A percentile compares a stretch with the other conserved stretches of the same genome.
Conservation (phyloP, 163 green algal genomes). For the Chlamydomonas reinhardtii region DNA sequence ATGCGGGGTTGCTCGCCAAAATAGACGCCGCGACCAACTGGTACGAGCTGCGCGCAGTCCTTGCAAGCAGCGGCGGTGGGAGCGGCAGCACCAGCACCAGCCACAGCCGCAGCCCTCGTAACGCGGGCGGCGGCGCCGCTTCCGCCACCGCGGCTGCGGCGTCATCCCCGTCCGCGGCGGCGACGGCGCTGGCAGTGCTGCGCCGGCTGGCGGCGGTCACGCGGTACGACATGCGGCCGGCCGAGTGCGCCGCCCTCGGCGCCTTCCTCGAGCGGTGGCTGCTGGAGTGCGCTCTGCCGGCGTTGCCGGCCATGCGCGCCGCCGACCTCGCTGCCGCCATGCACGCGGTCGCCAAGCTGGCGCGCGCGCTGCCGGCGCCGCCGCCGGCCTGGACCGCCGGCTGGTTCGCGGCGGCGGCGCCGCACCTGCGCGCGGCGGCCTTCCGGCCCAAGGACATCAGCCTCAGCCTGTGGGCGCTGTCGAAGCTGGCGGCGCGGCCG, state of each 20-base stretch:
- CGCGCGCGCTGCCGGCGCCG: neutral
- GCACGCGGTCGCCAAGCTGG: constrained; percentile 31
- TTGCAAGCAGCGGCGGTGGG: neutral
- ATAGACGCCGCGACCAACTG: constrained; percentile 14
- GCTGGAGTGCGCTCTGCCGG: neutral
- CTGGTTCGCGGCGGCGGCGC: constrained; percentile 38
- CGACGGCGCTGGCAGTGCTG: constrained; percentile 5
- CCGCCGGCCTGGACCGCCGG: constrained; percentile 12
- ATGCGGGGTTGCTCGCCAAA: neutral
- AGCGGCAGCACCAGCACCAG: neutral
- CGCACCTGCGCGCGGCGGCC: constrained; percentile 6
- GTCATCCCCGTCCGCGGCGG: neutral
- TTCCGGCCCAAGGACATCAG: constrained; percentile 34
- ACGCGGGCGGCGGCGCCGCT: too few relatives aligned
- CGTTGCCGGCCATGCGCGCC: constrained; percentile 4
- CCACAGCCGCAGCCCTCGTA: too few relatives aligned
- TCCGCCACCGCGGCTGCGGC: too few relatives aligned
- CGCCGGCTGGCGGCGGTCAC: constrained; percentile 7
- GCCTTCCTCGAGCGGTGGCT: constrained; percentile 40
- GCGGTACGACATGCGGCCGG: constrained; percentile 31
- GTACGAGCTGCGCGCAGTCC: constrained; percentile 37
- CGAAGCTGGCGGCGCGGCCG: constrained; percentile 18
- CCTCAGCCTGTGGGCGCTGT: constrained; percentile 28
- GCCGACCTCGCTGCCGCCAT: neutral
- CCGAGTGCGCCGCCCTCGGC: neutral